phyloP scores from a whole-genome alignment of 2,329 filamentous ascomycete species.

The Setomelanomma holmii region DNA sequence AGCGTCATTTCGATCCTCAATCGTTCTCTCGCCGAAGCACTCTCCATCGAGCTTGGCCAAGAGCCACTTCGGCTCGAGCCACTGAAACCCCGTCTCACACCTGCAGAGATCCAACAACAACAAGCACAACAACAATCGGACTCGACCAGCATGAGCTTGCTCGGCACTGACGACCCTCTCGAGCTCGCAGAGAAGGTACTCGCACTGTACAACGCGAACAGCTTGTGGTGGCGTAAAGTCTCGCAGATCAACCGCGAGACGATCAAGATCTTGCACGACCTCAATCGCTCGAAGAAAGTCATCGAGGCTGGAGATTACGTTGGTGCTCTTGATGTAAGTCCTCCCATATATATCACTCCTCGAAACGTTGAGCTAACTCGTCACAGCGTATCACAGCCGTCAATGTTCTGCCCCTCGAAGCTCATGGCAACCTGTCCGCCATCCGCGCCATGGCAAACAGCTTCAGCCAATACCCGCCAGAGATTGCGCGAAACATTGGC shows the following conservation, averaged over 20 bases:
- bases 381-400: slow-evolving; percentile 74
- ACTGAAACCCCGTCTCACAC: slow-evolving; percentile 70
- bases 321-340: slow-evolving; percentile 69
- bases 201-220: slow-evolving; percentile 66
- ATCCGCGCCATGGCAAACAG: slow-evolving; percentile 83
- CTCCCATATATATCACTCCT: neutral
- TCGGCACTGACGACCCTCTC: slow-evolving; percentile 71
- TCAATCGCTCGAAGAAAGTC: slow-evolving; percentile 66
- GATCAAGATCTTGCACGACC: slow-evolving; percentile 65
- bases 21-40: slow-evolving; percentile 85
- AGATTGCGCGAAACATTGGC: slow-evolving; percentile 87
- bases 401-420: slow-evolving; percentile 80
- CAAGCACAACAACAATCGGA: slow-evolving; percentile 37
- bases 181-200: slow-evolving; percentile 69
- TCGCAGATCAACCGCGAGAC: slow-evolving; percentile 64
- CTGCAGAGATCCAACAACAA: slow-evolving; percentile 38
- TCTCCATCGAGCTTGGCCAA: slow-evolving; percentile 85
- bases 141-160: slow-evolving; percentile 65
- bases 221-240: slow-evolving; percentile 67
- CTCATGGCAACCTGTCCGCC: slow-evolving; percentile 74
- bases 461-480: slow-evolving; percentile 78
- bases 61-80: slow-evolving; percentile 80
- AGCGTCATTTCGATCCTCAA: slow-evolving; percentile 91
- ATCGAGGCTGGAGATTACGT: slow-evolving; percentile 67
- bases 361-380: slow-evolving; percentile 12